These are phyloP conservation scores for Yamadazyma jaroonii DNA, from an alignment of 1,139 yeast genomes.

Conservation along the genomic window DNA sequence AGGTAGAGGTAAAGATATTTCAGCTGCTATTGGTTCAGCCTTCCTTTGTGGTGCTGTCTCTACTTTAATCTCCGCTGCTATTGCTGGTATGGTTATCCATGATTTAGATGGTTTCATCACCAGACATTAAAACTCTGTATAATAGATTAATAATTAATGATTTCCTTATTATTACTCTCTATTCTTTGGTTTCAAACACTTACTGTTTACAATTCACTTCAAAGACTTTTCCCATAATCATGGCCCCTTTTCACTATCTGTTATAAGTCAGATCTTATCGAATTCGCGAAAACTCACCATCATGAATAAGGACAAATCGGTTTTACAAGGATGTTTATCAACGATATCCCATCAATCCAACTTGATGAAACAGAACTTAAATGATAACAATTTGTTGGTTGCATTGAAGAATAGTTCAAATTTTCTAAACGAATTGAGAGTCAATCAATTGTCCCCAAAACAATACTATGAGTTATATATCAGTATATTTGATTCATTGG, in stretches of 20 bases:
- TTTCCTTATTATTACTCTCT: too few species aligned
- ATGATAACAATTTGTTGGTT: slow-evolving; percentile 71
- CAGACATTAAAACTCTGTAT: neutral
- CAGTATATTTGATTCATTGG: slow-evolving; percentile 79
- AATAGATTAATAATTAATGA: too few species aligned
- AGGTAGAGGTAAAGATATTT: slow-evolving; percentile 47
- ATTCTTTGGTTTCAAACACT: too few species aligned
- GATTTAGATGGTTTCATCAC: slow-evolving; percentile 32
- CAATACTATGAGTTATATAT: slow-evolving; percentile 93
- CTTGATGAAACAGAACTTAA: slow-evolving; percentile 75
- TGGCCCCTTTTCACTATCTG: too few species aligned
- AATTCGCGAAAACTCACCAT: too few species aligned
- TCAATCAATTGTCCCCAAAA: slow-evolving; percentile 76
- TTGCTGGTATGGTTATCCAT: slow-evolving; percentile 67
- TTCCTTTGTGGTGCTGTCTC: slow-evolving; percentile 55
- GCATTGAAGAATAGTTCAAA: slow-evolving; percentile 87
- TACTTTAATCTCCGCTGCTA: slow-evolving; percentile 59
- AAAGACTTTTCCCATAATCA: neutral
- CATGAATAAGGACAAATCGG: slow-evolving; percentile 9
- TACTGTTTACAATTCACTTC: too few species aligned
- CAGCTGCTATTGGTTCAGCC: slow-evolving; percentile 48
- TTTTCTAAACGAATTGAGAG: slow-evolving; percentile 77
- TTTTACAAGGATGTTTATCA: slow-evolving; percentile 50
- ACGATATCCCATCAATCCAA: slow-evolving; percentile 69
- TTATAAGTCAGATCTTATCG: too few species aligned